A percentile compares a stretch with the other conserved stretches of the same genome.
phyloP scores from a whole-genome alignment of 2,329 filamentous ascomycete genomes.

The Eutypella sp. region DNA sequence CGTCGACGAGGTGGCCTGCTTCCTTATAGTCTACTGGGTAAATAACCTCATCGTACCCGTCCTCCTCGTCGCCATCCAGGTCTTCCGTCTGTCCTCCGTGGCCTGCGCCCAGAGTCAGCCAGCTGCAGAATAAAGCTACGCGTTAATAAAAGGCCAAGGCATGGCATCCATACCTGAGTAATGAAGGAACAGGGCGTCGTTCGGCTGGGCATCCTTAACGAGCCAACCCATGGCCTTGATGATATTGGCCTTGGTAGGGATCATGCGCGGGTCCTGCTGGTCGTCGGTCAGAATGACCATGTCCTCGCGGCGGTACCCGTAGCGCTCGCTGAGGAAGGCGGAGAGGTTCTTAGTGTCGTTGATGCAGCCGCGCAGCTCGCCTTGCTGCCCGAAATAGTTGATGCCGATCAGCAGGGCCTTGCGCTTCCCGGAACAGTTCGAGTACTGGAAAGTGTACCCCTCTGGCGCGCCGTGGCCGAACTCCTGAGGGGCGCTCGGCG shows the following conservation, averaged over 20 bases:
- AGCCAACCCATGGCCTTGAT: constrained; percentile 72
- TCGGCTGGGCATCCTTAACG: constrained; percentile 63
- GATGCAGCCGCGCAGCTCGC: constrained; percentile 71
- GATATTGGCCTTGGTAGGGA: constrained; percentile 73
- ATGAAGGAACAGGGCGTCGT: constrained; percentile 70
- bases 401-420: constrained; percentile 75
- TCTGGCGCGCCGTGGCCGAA: constrained; percentile 65
- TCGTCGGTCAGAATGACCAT: constrained; percentile 78
- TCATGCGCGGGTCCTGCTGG: constrained; percentile 62
- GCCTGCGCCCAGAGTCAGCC: constrained; percentile 24
- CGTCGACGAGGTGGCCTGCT: constrained; percentile 76
- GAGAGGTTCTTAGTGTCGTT: constrained; percentile 78
- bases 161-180: constrained; percentile 7
- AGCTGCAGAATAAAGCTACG: constrained; percentile 29
- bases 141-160: no score
- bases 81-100: constrained; percentile 81
- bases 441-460: constrained; percentile 71
- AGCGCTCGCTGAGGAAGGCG: constrained; percentile 60
- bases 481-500: constrained; percentile 46
- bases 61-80: constrained; percentile 73
- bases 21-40: constrained; percentile 78
- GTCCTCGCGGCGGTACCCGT: constrained; percentile 70
- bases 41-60: constrained; percentile 79
- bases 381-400: constrained; percentile 72
- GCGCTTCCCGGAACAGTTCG: constrained; percentile 65